Percentiles rank a stretch among this genome's conserved stretches.
These are phyloP conservation scores for Cordyceps fumosorosea DNA, from an alignment of 2,329 filamentous ascomycete species.

Conservation along the genomic window DNA sequence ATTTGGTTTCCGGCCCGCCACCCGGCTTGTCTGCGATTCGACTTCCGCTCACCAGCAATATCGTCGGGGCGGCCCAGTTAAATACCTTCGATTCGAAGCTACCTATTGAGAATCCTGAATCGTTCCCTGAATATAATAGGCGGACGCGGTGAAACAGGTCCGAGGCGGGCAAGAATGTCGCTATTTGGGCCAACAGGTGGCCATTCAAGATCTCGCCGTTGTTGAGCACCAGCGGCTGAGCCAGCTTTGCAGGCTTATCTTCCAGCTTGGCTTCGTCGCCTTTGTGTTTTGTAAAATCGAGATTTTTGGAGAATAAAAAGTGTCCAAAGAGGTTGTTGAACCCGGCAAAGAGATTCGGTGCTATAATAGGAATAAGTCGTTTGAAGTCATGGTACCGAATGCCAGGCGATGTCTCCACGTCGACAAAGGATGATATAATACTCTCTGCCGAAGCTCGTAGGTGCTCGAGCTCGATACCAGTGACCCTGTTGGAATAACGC, in stretches of 20 bases:
- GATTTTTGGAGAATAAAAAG: conserved; percentile 67
- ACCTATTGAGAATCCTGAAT: conserved; percentile 70
- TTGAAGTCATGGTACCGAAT: conserved; percentile 58
- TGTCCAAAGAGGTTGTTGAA: conserved; percentile 66
- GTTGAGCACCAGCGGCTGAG: conserved; percentile 45
- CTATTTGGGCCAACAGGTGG: conserved; percentile 61
- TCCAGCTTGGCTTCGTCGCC: conserved; percentile 20
- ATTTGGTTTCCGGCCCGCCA: conserved; percentile 47
- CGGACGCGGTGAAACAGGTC: conserved; percentile 60
- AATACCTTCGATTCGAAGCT: conserved; percentile 69
- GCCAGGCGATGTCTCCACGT: conserved; percentile 56
- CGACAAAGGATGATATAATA: conserved; percentile 59
- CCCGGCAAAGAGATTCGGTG: conserved; percentile 62
- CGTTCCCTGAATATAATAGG: conserved; percentile 62
- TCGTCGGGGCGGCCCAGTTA: conserved; percentile 69
- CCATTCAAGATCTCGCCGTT: conserved; percentile 57
- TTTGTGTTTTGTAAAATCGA: conserved; percentile 56
- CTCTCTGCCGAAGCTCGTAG: conserved; percentile 56
- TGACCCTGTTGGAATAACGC: conserved; percentile 49
- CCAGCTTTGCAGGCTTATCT: conserved; percentile 20
- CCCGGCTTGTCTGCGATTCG: conserved; percentile 45
- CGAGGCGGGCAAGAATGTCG: conserved; percentile 62
- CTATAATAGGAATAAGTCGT: conserved; percentile 49
- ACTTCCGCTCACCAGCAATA: conserved; percentile 62
- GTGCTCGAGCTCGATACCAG: conserved; percentile 48